Evolutionary conservation across 768 basidiomycete species (phyloP).

Genomic region (Pleurotus sapidus): DNA sequence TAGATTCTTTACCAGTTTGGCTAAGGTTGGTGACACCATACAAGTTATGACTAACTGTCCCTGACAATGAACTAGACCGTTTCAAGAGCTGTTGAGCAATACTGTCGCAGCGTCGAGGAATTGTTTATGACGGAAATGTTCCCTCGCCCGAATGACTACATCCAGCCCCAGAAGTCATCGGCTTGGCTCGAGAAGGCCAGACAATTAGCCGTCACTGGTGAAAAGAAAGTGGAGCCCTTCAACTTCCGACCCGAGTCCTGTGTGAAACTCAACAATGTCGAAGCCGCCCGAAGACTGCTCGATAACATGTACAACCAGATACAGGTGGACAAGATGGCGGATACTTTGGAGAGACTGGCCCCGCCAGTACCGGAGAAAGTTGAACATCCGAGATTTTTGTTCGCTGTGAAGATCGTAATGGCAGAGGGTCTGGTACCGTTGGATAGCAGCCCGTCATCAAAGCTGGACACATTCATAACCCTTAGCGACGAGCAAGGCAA

Average conservation of each 20-base stretch:
- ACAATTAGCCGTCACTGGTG: conserved; percentile 69
- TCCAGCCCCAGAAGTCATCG: conserved; percentile 83
- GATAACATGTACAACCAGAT: conserved; percentile 94
- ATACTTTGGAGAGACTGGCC: conserved; percentile 49
- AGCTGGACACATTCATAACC: conserved; percentile 89
- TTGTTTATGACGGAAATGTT: conserved; percentile 97
- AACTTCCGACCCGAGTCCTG: conserved; percentile 93
- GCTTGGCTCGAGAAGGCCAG: conserved; percentile 88
- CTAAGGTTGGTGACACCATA: conserved; percentile 57
- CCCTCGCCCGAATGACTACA: conserved; percentile 72
- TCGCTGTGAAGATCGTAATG: conserved; percentile 90
- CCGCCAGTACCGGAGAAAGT: conserved; percentile 75
- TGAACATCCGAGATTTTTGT: conserved; percentile 71
- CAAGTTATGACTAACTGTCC: background rate
- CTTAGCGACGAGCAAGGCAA: conserved; percentile 91
- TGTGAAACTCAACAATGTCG: conserved; percentile 97
- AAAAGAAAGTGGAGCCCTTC: conserved; percentile 94
- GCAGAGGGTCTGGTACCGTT: conserved; percentile 84
- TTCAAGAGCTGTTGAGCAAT: conserved; percentile 89
- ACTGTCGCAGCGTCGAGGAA: conserved; percentile 82
- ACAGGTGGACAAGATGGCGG: conserved; percentile 83
- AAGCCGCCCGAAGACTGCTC: conserved; percentile 83
- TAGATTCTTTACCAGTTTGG: conserved; percentile 82
- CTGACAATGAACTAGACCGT: conserved; percentile 59
- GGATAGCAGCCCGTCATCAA: conserved; percentile 75